Percentiles rank a stretch among this genome's conserved stretches.
phyloP scores from a whole-genome alignment of 2,329 filamentous ascomycete genomes.

The Colletotrichum truncatum region DNA sequence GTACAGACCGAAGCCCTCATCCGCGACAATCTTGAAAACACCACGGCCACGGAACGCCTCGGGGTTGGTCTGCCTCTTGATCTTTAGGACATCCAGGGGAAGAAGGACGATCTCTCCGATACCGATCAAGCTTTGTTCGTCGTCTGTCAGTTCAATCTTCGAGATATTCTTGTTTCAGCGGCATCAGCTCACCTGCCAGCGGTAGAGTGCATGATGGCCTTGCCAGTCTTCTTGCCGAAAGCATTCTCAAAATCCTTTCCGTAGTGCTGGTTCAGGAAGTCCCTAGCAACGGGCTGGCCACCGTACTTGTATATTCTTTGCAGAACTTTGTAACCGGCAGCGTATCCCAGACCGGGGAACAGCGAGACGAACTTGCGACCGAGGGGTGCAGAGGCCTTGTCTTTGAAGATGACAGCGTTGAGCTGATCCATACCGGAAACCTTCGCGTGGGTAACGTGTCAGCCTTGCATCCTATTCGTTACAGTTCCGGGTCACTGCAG shows the following conservation, averaged over 20 bases:
- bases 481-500: conserved; percentile 50
- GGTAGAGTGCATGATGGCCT: conserved; percentile 97
- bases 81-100: conserved; percentile 96
- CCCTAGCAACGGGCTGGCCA: conserved; percentile 92
- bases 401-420: conserved; percentile 93
- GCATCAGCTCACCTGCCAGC: conserved; percentile 76
- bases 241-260: conserved; percentile 84
- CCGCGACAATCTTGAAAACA: conserved; percentile 85
- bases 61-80: conserved; percentile 99
- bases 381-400: conserved; percentile 77
- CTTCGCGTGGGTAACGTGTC: neutral
- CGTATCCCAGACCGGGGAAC: conserved; percentile 96
- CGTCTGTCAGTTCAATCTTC: neutral
- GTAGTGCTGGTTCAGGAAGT: conserved; percentile 85
- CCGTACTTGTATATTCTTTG: conserved; percentile 99
- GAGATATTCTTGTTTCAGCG: neutral
- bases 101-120: conserved; percentile 97
- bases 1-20: conserved; percentile 96
- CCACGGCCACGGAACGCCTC: conserved; percentile 97
- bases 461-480: neutral
- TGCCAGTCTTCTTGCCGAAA: conserved; percentile 97
- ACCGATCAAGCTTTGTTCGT: conserved; percentile 78
- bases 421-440: conserved; percentile 62
- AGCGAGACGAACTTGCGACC: conserved; percentile 90
- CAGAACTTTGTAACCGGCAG: conserved; percentile 96